A percentile compares a stretch with the other conserved stretches of the same genome.
These are phyloP conservation scores for Glycine tomentella DNA, from an alignment of 306 rosid species.

Conservation along the genomic window DNA sequence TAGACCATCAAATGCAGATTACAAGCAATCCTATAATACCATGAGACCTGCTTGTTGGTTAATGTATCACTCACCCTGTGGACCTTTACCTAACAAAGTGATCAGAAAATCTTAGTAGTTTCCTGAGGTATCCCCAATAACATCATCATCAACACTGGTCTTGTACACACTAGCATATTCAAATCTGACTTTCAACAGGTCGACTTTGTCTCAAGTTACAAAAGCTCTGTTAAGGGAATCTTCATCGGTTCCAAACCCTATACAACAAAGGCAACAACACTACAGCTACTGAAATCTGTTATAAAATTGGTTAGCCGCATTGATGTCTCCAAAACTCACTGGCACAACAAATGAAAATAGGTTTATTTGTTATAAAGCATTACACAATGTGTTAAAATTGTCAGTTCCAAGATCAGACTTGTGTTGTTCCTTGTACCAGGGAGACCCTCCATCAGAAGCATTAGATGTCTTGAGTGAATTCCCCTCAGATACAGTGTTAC, in stretches of 20 bases:
- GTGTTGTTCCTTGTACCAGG: slow-evolving; percentile 65
- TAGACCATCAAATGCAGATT: too few species aligned
- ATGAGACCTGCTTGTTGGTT: slow-evolving; percentile 15
- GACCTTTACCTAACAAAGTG: slow-evolving; percentile 81
- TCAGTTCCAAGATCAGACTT: slow-evolving; percentile 59
- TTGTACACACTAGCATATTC: slow-evolving; percentile 67
- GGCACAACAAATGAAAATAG: slow-evolving; percentile 47
- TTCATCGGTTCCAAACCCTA: slow-evolving; percentile 85
- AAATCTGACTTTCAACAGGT: slow-evolving; percentile 63
- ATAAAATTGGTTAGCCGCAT: slow-evolving; percentile 59
- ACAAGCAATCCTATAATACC: slow-evolving; percentile 38
- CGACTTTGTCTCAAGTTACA: slow-evolving; percentile 79
- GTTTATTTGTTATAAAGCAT: slow-evolving; percentile 47
- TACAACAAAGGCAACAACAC: slow-evolving; percentile 54
- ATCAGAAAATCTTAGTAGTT: slow-evolving; percentile 75
- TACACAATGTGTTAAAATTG: slow-evolving; percentile 59
- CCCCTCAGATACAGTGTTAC: slow-evolving; percentile 64
- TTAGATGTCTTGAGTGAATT: slow-evolving; percentile 60
- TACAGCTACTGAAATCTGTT: slow-evolving; percentile 47
- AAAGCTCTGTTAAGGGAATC: slow-evolving; percentile 83
- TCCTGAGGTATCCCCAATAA: slow-evolving; percentile 82
- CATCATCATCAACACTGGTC: slow-evolving; percentile 64
- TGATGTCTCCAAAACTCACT: slow-evolving; percentile 70
- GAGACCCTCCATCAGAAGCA: slow-evolving; percentile 80
- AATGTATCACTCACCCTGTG: slow-evolving; percentile 51